Base-by-base conservation (phyloP, 352 stramenopile species). In the Pythium insidiosum region DNA sequence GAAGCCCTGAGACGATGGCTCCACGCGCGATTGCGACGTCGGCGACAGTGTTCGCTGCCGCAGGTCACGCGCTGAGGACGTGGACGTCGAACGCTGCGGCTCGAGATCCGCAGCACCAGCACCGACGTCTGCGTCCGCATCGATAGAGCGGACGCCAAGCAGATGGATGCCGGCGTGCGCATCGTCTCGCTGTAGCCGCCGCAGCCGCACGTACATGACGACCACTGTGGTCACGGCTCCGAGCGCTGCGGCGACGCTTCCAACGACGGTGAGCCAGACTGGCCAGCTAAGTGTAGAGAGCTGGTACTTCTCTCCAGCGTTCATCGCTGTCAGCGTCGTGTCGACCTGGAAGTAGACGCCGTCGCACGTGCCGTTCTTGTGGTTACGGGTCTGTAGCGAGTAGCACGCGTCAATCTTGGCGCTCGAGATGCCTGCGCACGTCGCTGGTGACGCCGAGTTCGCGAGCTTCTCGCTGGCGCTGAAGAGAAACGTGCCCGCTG, bases 301-400 rank as follows among this genome's bases (percentile, higher is more conserved):
- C 12, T 77, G 50, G 53, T 84, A 87, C 34, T 73, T 51, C 40
- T 81, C 63, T 30, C 56, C 76, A n/a, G n/a, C n/a, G n/a, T n/a
- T n/a, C 5, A 53, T 63, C 16, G 80, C 68, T 39, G 80, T 62
- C 33, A 82, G 58, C 18, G 63, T 67, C 2, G 63, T 74, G 36
- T 89, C 74, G 16, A 70, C 74, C 39, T 87, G 58, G 35, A 87
- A 33, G 47, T 88, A 89, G 40, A 85, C 56, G 16, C 73, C 73
- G 30, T 86, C 62, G 51, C 77, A 89, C 3, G 58, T 71, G 22
- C 46, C 52, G 40, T 77, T 72, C 3, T 63, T 59, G 7, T 87
- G 62, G 56, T 86, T 90, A 1, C 74, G 75, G 4, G 80, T 88
- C 48, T 90, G 77, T 15, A 88, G 51, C 21, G 66, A 57, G 48